Conservation (phyloP, 1,284 basidiomycete species). For the Ganoderma multipileum region DNA sequence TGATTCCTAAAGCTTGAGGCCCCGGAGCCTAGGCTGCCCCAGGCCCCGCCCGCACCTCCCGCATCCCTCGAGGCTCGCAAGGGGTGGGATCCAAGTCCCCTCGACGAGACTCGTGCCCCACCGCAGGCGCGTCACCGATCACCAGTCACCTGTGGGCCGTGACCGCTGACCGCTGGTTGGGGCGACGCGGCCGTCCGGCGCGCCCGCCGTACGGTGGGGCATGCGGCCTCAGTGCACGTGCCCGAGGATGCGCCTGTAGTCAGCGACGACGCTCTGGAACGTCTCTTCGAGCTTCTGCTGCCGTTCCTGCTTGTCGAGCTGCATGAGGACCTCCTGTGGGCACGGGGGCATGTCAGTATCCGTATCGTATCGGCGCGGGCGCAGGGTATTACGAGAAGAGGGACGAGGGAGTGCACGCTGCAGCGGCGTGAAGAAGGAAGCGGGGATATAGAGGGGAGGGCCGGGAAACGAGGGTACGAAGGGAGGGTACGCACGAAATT, state of each 20-base stretch:
- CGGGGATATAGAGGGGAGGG: not conserved
- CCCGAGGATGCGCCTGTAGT: constrained; percentile 84
- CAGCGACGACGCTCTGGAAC: constrained; percentile 86
- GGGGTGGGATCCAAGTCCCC: not conserved
- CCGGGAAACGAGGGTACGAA: not conserved
- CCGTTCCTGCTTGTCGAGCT: constrained; percentile 86
- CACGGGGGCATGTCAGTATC: not conserved
- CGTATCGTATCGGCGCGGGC: too few species aligned
- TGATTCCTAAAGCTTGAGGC: not conserved
- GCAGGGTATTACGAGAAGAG: not conserved
- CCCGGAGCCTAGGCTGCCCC: not conserved
- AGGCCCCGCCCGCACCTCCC: not conserved
- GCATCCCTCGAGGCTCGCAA: not conserved
- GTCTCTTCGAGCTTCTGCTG: constrained; percentile 93
- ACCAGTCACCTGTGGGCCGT: not conserved
- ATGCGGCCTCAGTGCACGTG: constrained; percentile 39
- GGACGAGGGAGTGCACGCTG: not conserved
- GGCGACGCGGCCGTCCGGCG: not conserved
- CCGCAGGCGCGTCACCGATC: constrained; percentile 1
- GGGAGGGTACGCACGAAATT: constrained; percentile 79
- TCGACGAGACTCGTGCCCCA: not conserved
- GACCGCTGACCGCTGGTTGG: not conserved
- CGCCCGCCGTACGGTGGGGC: not conserved
- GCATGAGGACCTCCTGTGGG: constrained; percentile 81
- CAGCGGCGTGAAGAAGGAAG: not conserved